Base-by-base conservation (phyloP, 2,329 filamentous ascomycete species). In the Botrytis elliptica region DNA sequence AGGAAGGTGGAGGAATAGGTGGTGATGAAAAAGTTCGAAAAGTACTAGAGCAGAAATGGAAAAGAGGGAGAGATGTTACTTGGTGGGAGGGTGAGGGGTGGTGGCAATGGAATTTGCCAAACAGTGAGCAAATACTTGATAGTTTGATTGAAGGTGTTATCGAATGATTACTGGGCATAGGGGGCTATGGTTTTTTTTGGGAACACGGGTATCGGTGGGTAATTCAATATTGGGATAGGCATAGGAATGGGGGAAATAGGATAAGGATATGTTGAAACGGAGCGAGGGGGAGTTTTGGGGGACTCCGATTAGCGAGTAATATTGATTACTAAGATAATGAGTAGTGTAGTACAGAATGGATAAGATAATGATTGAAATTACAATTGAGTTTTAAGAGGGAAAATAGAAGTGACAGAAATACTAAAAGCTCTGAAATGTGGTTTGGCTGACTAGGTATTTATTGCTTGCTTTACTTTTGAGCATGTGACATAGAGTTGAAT, bases 1-100 rank as follows among this genome's bases (percentile, higher is more conserved):
- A 87, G 67, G 91, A 94, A 82, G 87, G 86, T 59, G 83, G 86
- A 36, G 87, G 87, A 73, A 82, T 91, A 29, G 85, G 84, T 14
- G 85, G 85, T 1, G 88, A 90, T 79, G 86, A 85, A 77, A 85
- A 85, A 12, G 88, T 88, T 75, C 83, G 90, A 78, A 86, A 85
- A 77, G 85, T 85, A 2, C 88, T 89, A 75, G 84, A 90, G 70
- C 86, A 89, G 78, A 89, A 79, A 68, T 79, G 78, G 78, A 78
- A 78, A 60, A 77, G 70, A 62, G 77, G 76, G 42, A 73, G 73
- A 0, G 75, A 75, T 49, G 64, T 71, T 10, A 74, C 68, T 75
- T 79, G 78, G 77, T 79, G 75, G 77, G 73, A 77, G 33, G 68
- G 74, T 25, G 74, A 75, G 42, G 71, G 42, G 14, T 67, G 69